phyloP scores from a whole-genome alignment of 495 filamentous ascomycete species.

The Chlorociboria aeruginascens region DNA sequence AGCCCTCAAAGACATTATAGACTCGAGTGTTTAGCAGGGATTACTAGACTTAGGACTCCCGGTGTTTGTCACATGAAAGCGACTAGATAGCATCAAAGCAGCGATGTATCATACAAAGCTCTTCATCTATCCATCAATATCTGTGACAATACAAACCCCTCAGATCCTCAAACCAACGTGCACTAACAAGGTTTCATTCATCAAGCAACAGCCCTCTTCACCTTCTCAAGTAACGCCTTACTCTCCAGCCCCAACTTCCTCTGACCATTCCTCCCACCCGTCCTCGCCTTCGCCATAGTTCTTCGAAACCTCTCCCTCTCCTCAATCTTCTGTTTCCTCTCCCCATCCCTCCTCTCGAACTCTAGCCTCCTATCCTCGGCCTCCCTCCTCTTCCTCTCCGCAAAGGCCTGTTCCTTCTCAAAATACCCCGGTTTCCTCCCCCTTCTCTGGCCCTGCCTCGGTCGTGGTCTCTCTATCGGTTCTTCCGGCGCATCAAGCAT shows the following conservation, averaged over 20 bases:
- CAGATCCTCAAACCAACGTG: too few species aligned
- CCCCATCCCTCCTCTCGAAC: slow-evolving; percentile 38
- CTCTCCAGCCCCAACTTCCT: slow-evolving; percentile 79
- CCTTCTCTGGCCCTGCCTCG: slow-evolving; percentile 17
- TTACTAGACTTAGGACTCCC: too few species aligned
- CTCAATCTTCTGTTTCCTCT: slow-evolving; percentile 41
- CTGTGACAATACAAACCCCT: too few species aligned
- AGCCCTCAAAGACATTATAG: too few species aligned
- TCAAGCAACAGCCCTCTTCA: slow-evolving; percentile 62
- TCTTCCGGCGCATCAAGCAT: slow-evolving; percentile 42
- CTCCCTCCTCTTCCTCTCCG: slow-evolving; percentile 51
- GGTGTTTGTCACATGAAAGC: too few species aligned
- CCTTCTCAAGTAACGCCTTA: slow-evolving; percentile 66
- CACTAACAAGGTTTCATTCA: slow-evolving; percentile 1
- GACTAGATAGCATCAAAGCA: too few species aligned
- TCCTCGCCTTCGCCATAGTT: slow-evolving; percentile 65
- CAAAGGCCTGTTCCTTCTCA: slow-evolving; percentile 61
- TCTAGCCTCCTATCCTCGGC: slow-evolving; percentile 48
- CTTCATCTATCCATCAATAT: too few species aligned
- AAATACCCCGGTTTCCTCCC: slow-evolving; percentile 56
- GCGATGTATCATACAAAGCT: too few species aligned
- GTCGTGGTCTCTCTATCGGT: slow-evolving; percentile 14
- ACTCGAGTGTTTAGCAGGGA: too few species aligned
- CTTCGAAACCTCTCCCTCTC: slow-evolving; percentile 52
- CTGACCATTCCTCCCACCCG: slow-evolving; percentile 65